Evolutionary conservation across 352 stramenopile species (phyloP).

Genomic region (Aphanomyces euteiches): DNA sequence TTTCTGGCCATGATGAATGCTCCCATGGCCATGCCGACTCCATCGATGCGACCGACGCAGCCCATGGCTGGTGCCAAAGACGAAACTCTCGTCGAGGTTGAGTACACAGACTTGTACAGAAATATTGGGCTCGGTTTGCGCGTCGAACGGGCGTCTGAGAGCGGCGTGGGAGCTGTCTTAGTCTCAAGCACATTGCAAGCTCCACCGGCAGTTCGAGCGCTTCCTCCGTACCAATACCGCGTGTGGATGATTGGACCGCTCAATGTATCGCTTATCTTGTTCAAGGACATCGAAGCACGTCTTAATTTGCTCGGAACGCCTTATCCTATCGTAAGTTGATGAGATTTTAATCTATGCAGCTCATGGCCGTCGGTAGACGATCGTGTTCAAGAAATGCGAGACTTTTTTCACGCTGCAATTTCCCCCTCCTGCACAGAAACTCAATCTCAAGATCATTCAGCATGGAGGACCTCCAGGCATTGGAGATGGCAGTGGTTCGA

Average conservation of each 20-base stretch:
- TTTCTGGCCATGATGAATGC: not conserved
- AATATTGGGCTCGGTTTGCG: slow-evolving; percentile 4
- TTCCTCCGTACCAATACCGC: slow-evolving; percentile 10
- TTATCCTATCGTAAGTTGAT: slow-evolving; percentile 1
- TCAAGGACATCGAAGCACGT: slow-evolving; percentile 13
- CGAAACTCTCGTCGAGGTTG: slow-evolving; percentile 6
- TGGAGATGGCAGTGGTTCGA: not conserved
- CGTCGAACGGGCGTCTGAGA: slow-evolving; percentile 5
- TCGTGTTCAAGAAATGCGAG: not conserved
- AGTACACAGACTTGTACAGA: slow-evolving; percentile 1
- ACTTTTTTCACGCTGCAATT: not conserved
- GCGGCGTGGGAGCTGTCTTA: not conserved
- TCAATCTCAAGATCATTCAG: slow-evolving; percentile 15
- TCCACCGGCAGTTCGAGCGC: not conserved
- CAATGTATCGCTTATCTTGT: not conserved
- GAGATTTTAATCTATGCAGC: not conserved
- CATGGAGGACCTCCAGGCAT: not conserved
- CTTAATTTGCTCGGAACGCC: not conserved
- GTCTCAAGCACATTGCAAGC: not conserved
- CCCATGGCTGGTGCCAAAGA: not conserved
- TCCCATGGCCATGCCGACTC: not conserved
- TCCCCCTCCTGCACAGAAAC: not conserved
- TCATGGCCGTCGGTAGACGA: slow-evolving; percentile 3
- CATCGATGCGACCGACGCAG: not conserved
- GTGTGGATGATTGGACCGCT: slow-evolving; percentile 7